Base-by-base conservation (phyloP, 352 stramenopile species). In the Phytopythium oedochilum region DNA sequence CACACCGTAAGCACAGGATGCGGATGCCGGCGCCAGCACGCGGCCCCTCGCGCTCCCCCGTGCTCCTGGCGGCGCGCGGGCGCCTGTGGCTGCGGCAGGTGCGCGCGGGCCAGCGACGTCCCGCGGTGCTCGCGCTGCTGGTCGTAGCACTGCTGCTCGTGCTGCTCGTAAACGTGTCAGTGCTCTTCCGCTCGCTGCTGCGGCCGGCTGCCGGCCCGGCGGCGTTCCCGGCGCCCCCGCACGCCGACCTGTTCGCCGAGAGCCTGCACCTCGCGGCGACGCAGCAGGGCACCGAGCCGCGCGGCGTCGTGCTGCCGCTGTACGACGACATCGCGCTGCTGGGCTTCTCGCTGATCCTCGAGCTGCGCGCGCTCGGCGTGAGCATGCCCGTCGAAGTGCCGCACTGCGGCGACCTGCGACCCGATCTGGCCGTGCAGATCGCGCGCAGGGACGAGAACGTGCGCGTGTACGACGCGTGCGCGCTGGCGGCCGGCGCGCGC, bases 401-500 rank as follows among this genome's bases (percentile, higher is more conserved):
- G 25, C 65, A 89, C 34, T 89, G 78, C 29, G 78, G 78, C 29
- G 75, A 86, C 32, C 50, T 86, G 31, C 71, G 81, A n/a, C 58
- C 71, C 14, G 65, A 73, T 11, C 68, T 78, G 57, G 68, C 58
- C 6, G 31, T 64, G 9, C 56, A 47, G 2, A 59, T 73, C 14
- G 48, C 52, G 28, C 57, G 50, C 25, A 71, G 67, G 29, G 63
- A 70, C 46, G 52, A 66, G 32, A 50, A 55, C 32, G 70, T 89
- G 35, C 78, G 70, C 36, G 69, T 89, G 12, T 89, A 88, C 51
- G 73, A 92, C 38, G 78, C 78, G 11, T 92, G 78, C 42, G 64
- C 70, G 20, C n/a, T 59, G 25, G 81, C 81, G n/a, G 61, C 57
- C 1, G 51, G 50, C n/a, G 62, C 63, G 3, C 63, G 55, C 10